Evolutionary conservation across 306 rosid species (phyloP).

Genomic region (Medicago lupulina): DNA sequence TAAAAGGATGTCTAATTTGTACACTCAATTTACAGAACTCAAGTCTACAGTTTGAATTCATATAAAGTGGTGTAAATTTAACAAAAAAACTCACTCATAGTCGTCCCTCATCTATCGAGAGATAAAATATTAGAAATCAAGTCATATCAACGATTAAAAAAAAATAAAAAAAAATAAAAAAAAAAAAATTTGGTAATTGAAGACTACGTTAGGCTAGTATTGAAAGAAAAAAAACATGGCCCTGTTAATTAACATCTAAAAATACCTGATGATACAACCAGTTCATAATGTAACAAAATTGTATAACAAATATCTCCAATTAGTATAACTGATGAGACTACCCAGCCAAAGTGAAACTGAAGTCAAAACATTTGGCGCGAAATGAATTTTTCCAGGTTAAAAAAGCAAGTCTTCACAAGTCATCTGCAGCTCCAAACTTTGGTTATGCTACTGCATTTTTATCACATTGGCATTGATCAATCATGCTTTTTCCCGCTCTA

Average conservation of each 20-base stretch:
- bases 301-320: slow-evolving; percentile 23
- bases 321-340: slow-evolving; percentile 3
- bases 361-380: neutral
- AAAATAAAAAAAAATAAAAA: too few relatives aligned
- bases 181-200: neutral
- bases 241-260: slow-evolving; percentile 17
- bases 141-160: too few relatives aligned
- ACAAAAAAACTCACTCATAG: neutral
- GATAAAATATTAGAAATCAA: neutral
- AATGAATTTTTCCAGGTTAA: neutral
- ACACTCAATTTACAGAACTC: too few relatives aligned
- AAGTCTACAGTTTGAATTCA: too few relatives aligned
- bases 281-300: slow-evolving; percentile 24
- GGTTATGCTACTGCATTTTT: slow-evolving; percentile 1
- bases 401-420: slow-evolving; percentile 17
- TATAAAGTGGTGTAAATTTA: neutral
- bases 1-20: too few relatives aligned
- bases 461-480: slow-evolving; percentile 12
- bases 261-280: slow-evolving; percentile 35
- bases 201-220: neutral
- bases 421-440: slow-evolving; percentile 16
- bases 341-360: slow-evolving; percentile 23
- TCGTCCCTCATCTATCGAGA: too few relatives aligned
- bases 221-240: neutral
- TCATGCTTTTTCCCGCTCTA: slow-evolving; percentile 9